phyloP scores from a whole-genome alignment of 805 yeast species.

The Henningerozyma blattae region DNA sequence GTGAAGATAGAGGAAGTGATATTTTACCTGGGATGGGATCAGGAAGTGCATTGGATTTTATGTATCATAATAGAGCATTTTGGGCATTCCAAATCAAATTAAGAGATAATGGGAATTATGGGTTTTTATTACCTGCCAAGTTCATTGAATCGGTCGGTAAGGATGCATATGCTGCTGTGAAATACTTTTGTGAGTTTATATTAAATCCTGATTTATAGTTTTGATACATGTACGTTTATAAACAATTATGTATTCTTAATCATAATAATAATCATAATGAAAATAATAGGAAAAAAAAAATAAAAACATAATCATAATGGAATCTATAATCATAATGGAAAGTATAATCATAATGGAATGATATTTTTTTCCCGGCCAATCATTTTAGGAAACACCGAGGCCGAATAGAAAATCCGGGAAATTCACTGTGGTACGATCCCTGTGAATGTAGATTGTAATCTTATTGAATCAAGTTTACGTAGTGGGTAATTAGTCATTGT shows the following conservation, averaged over 20 bases:
- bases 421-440: too few species aligned
- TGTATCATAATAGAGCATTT: conserved; percentile 70
- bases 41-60: conserved; percentile 70
- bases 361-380: too few species aligned
- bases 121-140: conserved; percentile 63
- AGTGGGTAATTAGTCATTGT: too few species aligned
- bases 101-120: conserved; percentile 74
- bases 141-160: conserved; percentile 65
- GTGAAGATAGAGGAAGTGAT: conserved; percentile 68
- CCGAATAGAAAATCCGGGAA: too few species aligned
- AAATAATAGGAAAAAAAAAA: too few species aligned
- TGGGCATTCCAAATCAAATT: conserved; percentile 81
- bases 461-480: too few species aligned
- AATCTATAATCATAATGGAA: too few species aligned
- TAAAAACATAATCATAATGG: too few species aligned
- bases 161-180: conserved; percentile 58
- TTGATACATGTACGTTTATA: not conserved
- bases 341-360: too few species aligned
- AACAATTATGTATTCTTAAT: not conserved
- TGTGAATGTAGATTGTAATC: too few species aligned
- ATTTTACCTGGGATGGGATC: conserved; percentile 63
- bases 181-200: conserved; percentile 50
- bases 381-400: too few species aligned
- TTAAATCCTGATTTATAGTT: conserved; percentile 31
- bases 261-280: too few species aligned